phyloP scores from a whole-genome alignment of 768 basidiomycete species.

The Steccherinum ochraceum region DNA sequence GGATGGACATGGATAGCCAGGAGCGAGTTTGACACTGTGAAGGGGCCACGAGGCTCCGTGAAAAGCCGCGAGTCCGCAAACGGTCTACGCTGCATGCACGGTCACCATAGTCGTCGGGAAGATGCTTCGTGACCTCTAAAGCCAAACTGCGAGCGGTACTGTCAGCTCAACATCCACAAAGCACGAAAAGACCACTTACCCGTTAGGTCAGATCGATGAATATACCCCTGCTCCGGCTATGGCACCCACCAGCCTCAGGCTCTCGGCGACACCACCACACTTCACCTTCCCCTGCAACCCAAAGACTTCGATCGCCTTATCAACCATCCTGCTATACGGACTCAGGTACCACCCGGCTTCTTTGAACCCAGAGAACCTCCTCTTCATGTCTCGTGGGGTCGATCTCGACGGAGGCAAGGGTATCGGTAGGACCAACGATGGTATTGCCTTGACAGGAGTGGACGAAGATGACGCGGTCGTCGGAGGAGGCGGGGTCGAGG shows the following conservation, averaged over 20 bases:
- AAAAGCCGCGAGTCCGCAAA: slow-evolving; percentile 71
- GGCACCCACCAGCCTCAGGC: slow-evolving; percentile 78
- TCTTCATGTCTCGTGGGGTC: slow-evolving; percentile 86
- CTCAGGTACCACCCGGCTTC: slow-evolving; percentile 87
- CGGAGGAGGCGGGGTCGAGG: slow-evolving; percentile 90
- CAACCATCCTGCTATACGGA: slow-evolving; percentile 89
- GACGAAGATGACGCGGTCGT: slow-evolving; percentile 98
- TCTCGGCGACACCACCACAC: slow-evolving; percentile 71
- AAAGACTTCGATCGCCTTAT: slow-evolving; percentile 78
- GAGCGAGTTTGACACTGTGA: slow-evolving; percentile 66
- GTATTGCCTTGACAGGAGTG: slow-evolving; percentile 98
- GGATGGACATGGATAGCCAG: slow-evolving; percentile 64
- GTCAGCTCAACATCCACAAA: slow-evolving; percentile 69
- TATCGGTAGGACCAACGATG: slow-evolving; percentile 95
- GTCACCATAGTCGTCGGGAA: too few relatives aligned
- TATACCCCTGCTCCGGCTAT: slow-evolving; percentile 95
- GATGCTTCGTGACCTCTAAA: slow-evolving; percentile 86
- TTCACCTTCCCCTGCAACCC: slow-evolving; percentile 47
- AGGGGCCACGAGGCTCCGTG: slow-evolving; percentile 83
- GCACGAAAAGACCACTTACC: slow-evolving; percentile 43
- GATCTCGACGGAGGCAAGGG: slow-evolving; percentile 60
- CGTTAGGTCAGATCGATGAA: slow-evolving; percentile 93
- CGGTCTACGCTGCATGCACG: slow-evolving; percentile 96
- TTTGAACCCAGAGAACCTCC: slow-evolving; percentile 94
- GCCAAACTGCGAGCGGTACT: slow-evolving; percentile 83